phyloP scores from a whole-genome alignment of 73 alveolate species.

The Paramecium sonneborni region DNA sequence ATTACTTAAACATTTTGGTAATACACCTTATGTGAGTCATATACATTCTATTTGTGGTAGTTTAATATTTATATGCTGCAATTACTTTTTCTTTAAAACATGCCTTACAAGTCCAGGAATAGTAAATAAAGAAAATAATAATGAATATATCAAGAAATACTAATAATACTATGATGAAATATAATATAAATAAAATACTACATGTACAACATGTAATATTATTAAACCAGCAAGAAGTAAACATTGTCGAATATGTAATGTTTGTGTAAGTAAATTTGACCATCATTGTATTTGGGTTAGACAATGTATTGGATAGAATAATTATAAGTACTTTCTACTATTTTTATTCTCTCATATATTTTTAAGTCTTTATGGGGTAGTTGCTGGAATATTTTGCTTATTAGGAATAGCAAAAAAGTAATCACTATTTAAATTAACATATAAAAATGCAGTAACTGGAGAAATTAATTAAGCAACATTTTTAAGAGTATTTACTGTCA shows the following conservation, averaged over 20 bases:
- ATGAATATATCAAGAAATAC: conserved; percentile 34
- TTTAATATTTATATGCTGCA: conserved; percentile 44
- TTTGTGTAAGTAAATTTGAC: conserved; percentile 87
- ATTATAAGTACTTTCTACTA: conserved; percentile 51
- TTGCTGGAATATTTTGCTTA: conserved; percentile 54
- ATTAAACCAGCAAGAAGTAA: conserved; percentile 77
- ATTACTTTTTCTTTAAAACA: conserved; percentile 47
- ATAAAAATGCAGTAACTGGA: conserved; percentile 51
- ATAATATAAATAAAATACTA: conserved; percentile 11
- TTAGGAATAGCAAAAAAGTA: conserved; percentile 19
- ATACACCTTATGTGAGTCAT: conserved; percentile 17
- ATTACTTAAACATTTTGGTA: conserved; percentile 27
- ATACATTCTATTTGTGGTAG: conserved; percentile 13
- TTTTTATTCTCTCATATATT: conserved; percentile 51
- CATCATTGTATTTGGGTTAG: conserved; percentile 90
- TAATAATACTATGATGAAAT: conserved; percentile 61
- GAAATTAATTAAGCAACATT: conserved; percentile 15
- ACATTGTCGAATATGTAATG: conserved; percentile 84
- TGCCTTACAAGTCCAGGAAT: conserved; percentile 58
- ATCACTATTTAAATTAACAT: neutral
- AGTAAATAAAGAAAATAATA: conserved; percentile 30
- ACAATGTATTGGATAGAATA: conserved; percentile 61
- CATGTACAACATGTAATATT: conserved; percentile 52
- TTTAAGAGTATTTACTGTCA: neutral
- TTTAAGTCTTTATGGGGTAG: conserved; percentile 48